Base-by-base conservation (phyloP, 257 asterid species). In the Avicennia marina region DNA sequence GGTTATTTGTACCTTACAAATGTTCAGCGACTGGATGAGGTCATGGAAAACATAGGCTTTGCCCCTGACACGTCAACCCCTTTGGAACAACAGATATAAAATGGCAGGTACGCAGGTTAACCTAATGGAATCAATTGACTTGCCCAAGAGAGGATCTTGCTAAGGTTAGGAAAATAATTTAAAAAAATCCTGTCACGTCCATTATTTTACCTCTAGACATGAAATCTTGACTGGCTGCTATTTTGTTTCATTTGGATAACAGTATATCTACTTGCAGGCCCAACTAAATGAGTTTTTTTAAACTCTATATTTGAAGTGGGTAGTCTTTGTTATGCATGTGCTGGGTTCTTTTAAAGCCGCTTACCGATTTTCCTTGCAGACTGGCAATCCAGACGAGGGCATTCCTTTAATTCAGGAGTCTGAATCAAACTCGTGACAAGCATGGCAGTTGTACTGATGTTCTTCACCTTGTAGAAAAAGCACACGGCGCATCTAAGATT, bases 1-100 rank as follows among this genome's bases (percentile, higher is more conserved):
- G 98, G 98, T 60, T 85, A 83, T 77, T 72, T 87, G 60, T 91
- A 91, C 76, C 86, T 91, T 56, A 91, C 94, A 59, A 81, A 91
- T 67, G 77, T 60, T 63, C 75, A 73, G 21, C 85, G 97, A 65
- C 77, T 91, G 57, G 88, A 91, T 21, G 79, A 85, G 73, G 65
- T 91, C 72, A 87, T 91, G 97, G 73, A 78, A 65, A 80, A 78
- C 66, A 76, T 91, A 62, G 98, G 98, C 58, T 91, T 91, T 65
- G 77, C 82, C 6, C 49, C 39, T 6, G 94, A 84, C 50, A 58
- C 73, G 55, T 81, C 90, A 22, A 60, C 74, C 43, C 72, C 72
- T 52, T 54, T 72, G 58, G 64, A 69, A 50, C 39, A 72, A 58
- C 79, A 62, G 64, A 61, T 64, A 52, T 63, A 56, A 68, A 55